Evolutionary conservation across 768 basidiomycete species (phyloP).

Genomic region (Clitopilus passeckerianus): DNA sequence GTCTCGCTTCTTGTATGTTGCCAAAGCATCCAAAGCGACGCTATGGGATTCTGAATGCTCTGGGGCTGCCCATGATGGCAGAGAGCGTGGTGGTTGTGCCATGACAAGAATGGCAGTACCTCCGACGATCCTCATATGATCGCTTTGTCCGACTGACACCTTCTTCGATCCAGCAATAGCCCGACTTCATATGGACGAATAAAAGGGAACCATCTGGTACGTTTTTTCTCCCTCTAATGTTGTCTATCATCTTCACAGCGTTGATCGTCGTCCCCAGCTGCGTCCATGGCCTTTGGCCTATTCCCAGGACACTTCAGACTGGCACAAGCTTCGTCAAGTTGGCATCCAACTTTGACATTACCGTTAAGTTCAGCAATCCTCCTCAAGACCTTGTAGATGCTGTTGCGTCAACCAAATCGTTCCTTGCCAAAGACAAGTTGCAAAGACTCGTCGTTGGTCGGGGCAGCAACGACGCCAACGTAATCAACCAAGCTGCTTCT

Average conservation of each 20-base stretch:
- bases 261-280: conserved; percentile 5
- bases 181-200: not conserved
- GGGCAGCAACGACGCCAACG: conserved; percentile 39
- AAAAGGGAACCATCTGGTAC: not conserved
- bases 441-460: conserved; percentile 56
- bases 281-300: conserved; percentile 37
- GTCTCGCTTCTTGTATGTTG: conserved; percentile 86
- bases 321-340: conserved; percentile 42
- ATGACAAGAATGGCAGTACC: not conserved
- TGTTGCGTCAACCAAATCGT: conserved; percentile 38
- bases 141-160: not conserved
- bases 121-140: not conserved
- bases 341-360: conserved; percentile 45
- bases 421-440: conserved; percentile 49
- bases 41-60: conserved; percentile 26
- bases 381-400: conserved; percentile 60
- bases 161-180: not conserved
- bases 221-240: not conserved
- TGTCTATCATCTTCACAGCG: conserved; percentile 41
- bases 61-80: conserved; percentile 24
- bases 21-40: conserved; percentile 68
- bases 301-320: conserved; percentile 40
- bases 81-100: conserved; percentile 18
- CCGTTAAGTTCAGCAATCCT: conserved; percentile 30
- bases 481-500: conserved; percentile 31